These are phyloP conservation scores for Rhodotorula toruloides DNA, from an alignment of 768 basidiomycete species.

Conservation along the genomic window DNA sequence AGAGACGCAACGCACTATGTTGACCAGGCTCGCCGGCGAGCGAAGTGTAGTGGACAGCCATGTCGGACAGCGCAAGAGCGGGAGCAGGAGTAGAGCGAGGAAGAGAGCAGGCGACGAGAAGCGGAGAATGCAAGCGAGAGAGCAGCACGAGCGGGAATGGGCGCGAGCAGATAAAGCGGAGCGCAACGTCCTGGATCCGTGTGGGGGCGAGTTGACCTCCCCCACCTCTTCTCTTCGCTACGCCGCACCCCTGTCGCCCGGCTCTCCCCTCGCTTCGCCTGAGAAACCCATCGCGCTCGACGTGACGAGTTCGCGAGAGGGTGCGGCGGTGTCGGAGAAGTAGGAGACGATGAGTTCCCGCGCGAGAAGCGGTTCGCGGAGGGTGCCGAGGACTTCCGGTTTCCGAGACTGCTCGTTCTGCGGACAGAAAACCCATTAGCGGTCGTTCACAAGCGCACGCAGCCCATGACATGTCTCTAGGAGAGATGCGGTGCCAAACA, in stretches of 20 bases:
- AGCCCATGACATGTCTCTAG: neutral
- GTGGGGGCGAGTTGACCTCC: too few species aligned
- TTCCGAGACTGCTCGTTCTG: constrained; percentile 11
- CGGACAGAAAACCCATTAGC: neutral
- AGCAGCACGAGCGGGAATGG: too few species aligned
- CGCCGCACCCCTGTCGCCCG: neutral
- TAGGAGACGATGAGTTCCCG: constrained; percentile 48
- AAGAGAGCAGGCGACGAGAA: neutral
- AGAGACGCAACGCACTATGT: constrained; percentile 12
- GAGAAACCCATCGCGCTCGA: constrained; percentile 29
- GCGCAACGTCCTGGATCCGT: too few species aligned
- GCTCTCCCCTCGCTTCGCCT: constrained; percentile 8
- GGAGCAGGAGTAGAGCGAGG: neutral
- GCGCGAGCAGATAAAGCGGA: neutral
- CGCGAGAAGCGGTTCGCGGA: constrained; percentile 44
- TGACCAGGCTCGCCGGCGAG: constrained; percentile 14
- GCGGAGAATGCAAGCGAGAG: neutral
- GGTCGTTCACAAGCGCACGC: neutral
- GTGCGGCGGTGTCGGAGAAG: constrained; percentile 43
- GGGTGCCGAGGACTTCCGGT: constrained; percentile 44
- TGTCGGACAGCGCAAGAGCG: neutral
- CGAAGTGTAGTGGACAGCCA: neutral
- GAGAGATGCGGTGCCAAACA: neutral
- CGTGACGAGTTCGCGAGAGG: constrained; percentile 21
- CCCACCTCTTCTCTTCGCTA: too few species aligned